Evolutionary conservation across 805 yeast genomes (phyloP).

Genomic region (Saturnispora mendoncae): DNA sequence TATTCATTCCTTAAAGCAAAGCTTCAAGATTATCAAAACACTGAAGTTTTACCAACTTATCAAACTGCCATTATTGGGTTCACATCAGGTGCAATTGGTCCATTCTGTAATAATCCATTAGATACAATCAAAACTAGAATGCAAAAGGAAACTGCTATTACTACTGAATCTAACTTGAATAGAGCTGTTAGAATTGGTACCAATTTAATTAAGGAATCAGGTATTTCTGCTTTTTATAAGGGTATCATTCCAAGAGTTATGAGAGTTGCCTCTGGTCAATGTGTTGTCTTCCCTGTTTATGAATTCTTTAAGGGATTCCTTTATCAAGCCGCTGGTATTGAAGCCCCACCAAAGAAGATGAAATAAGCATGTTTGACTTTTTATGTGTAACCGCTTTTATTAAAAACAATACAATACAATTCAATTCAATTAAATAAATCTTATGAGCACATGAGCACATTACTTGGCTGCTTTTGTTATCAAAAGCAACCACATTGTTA

Average conservation of each 20-base stretch:
- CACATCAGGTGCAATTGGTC: conserved; percentile 94
- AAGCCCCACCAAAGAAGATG: conserved; percentile 16
- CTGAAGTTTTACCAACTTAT: conserved; percentile 72
- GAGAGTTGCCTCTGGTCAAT: conserved; percentile 99
- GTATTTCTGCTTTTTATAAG: conserved; percentile 79
- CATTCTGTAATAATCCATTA: conserved; percentile 93
- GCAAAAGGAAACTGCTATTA: conserved; percentile 74
- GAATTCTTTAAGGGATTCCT: conserved; percentile 72
- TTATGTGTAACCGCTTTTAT: background rate
- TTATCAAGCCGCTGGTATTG: conserved; percentile 30
- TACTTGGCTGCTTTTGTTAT: background rate
- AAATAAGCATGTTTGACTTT: conserved; percentile 9
- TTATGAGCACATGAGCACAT: background rate
- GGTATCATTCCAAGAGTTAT: conserved; percentile 98
- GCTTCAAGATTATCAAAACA: conserved; percentile 52
- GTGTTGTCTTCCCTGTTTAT: conserved; percentile 95
- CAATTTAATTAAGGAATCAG: conserved; percentile 82
- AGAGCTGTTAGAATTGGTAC: conserved; percentile 75
- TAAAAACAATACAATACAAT: background rate
- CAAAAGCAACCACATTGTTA: background rate
- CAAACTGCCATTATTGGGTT: conserved; percentile 90
- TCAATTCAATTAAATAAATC: background rate
- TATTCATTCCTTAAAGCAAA: conserved; percentile 75
- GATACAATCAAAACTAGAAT: conserved; percentile 96
- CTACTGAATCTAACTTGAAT: conserved; percentile 57